These are phyloP conservation scores for Colletotrichum australisinense DNA, from an alignment of 2,329 filamentous ascomycete species.

Conservation along the genomic window DNA sequence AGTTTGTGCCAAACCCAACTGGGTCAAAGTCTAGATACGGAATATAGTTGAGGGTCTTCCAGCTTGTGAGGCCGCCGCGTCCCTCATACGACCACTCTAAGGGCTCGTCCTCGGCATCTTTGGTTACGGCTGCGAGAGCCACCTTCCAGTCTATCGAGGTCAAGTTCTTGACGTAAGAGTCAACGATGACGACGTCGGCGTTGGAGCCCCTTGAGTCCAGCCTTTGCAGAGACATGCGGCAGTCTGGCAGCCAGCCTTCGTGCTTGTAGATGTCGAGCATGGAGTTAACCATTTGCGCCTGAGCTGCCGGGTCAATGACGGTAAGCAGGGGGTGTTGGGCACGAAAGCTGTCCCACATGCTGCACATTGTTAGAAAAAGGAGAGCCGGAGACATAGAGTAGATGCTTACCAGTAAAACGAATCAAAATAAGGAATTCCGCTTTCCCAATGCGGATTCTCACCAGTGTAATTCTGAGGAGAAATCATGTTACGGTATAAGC, in stretches of 20 bases:
- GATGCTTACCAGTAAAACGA: constrained; percentile 53
- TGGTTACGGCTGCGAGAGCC: constrained; percentile 72
- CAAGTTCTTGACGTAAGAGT: constrained; percentile 72
- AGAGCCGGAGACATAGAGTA: neutral
- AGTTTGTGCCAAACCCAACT: constrained; percentile 68
- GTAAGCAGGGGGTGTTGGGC: constrained; percentile 73
- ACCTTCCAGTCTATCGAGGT: constrained; percentile 68
- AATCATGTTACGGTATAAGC: constrained; percentile 70
- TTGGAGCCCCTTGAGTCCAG: constrained; percentile 77
- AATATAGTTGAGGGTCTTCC: constrained; percentile 74
- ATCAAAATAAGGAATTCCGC: constrained; percentile 72
- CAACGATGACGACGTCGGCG: constrained; percentile 71
- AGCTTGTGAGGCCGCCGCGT: constrained; percentile 72
- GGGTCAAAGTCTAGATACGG: constrained; percentile 72
- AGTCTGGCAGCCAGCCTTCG: constrained; percentile 76
- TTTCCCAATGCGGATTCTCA: constrained; percentile 72
- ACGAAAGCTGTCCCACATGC: constrained; percentile 73
- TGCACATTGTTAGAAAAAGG: constrained; percentile 6
- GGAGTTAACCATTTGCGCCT: constrained; percentile 71
- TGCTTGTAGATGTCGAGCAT: constrained; percentile 74
- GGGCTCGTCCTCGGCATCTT: constrained; percentile 72
- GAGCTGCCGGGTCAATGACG: constrained; percentile 69
- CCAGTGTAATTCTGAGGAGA: constrained; percentile 75
- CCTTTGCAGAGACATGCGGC: constrained; percentile 75
- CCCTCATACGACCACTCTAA: constrained; percentile 73